Percentiles rank a stretch among this genome's conserved stretches.
Evolutionary conservation across 2,329 filamentous ascomycete species (phyloP).

Genomic region (Colletotrichum shisoi): DNA sequence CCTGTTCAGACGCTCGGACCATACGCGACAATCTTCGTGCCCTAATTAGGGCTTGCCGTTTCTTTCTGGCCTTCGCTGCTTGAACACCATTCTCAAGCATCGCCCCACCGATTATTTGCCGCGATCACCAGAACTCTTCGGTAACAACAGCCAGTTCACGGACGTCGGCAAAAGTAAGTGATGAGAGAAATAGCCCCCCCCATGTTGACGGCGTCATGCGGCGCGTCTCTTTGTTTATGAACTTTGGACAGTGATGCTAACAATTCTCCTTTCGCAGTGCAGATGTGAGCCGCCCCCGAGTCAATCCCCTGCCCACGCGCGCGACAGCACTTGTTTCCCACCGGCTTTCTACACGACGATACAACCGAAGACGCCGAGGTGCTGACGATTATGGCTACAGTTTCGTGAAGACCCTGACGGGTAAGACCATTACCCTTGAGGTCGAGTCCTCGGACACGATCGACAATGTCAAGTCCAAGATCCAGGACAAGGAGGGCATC

Average conservation of each 20-base stretch:
- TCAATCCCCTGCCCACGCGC: constrained; percentile 31
- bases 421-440: constrained; percentile 99
- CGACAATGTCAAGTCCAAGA: constrained; percentile 99
- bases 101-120: constrained; percentile 34
- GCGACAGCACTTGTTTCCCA: not conserved
- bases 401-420: constrained; percentile 99
- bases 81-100: constrained; percentile 37
- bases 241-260: constrained; percentile 40
- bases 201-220: constrained; percentile 13
- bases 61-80: constrained; percentile 17
- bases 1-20: constrained; percentile 3
- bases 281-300: constrained; percentile 74
- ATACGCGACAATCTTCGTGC: constrained; percentile 21
- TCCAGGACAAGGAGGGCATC: constrained; percentile 99
- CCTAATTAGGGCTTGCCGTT: constrained; percentile 38
- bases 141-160: constrained; percentile 51
- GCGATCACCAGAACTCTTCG: constrained; percentile 43
- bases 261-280: constrained; percentile 66
- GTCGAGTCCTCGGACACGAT: constrained; percentile 99
- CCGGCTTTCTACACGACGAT: constrained; percentile 33
- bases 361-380: constrained; percentile 39
- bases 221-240: not conserved
- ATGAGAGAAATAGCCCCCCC: constrained; percentile 11
- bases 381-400: constrained; percentile 57
- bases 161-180: constrained; percentile 68